Conservation (phyloP, 1,284 basidiomycete species). For the Pholiota adiposa region DNA sequence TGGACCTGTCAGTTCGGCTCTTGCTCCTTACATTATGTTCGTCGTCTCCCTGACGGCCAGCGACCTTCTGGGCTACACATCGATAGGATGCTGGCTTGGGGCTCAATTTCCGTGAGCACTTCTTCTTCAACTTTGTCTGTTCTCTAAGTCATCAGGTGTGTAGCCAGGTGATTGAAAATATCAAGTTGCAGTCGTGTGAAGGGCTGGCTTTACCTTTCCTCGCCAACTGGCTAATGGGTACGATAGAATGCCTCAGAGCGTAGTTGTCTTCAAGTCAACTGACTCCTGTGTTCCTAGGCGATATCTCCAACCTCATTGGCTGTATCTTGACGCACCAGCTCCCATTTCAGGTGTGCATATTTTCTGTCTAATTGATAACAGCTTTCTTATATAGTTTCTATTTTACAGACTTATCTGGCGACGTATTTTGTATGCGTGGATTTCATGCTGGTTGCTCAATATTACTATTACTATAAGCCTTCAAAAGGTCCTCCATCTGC, state of each 20-base stretch:
- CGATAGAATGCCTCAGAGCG: constrained; percentile 24
- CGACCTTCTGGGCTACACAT: constrained; percentile 71
- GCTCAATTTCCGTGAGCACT: constrained; percentile 88
- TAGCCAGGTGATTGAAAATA: constrained; percentile 83
- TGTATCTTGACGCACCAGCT: constrained; percentile 91
- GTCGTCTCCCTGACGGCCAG: constrained; percentile 40
- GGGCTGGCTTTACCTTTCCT: constrained; percentile 90
- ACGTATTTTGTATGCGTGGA: constrained; percentile 88
- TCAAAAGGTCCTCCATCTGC: constrained; percentile 35
- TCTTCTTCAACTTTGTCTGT: constrained; percentile 1
- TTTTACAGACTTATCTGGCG: constrained; percentile 80
- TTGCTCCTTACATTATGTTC: constrained; percentile 29
- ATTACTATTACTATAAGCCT: constrained; percentile 69
- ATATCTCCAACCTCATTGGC: constrained; percentile 87
- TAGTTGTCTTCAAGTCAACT: not conserved
- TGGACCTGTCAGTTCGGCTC: constrained; percentile 14
- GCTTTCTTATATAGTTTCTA: constrained; percentile 8
- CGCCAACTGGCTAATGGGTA: constrained; percentile 88
- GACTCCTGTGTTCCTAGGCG: constrained; percentile 56
- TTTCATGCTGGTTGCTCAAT: constrained; percentile 74
- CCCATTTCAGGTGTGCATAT: constrained; percentile 82
- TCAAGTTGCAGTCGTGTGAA: constrained; percentile 74
- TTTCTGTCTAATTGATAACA: constrained; percentile 10
- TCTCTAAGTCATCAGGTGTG: constrained; percentile 17
- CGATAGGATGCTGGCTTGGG: constrained; percentile 87